A percentile compares a stretch with the other conserved stretches of the same genome.
Evolutionary conservation across 192 early-diverging fungal genomes (phyloP).

Genomic region (Coemansia sp.): DNA sequence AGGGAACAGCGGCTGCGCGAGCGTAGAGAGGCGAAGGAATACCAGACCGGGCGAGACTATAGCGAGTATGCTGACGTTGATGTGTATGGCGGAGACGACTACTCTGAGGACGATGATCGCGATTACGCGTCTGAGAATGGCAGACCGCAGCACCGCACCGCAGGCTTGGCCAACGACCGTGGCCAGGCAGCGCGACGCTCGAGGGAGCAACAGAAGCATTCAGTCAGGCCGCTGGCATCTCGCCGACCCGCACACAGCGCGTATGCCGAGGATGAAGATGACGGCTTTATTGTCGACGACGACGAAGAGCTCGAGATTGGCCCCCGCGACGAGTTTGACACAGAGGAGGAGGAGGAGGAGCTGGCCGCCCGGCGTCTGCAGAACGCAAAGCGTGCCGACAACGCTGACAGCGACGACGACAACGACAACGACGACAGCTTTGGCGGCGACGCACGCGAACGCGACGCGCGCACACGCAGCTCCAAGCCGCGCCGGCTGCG

Average conservation of each 20-base stretch:
- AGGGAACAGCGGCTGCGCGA: slow-evolving; percentile 44
- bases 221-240: not conserved
- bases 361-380: slow-evolving; percentile 28
- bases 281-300: slow-evolving; percentile 52
- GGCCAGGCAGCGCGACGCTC: slow-evolving; percentile 13
- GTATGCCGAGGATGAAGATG: slow-evolving; percentile 46
- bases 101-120: slow-evolving; percentile 27
- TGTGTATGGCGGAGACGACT: slow-evolving; percentile 17
- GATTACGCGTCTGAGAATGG: slow-evolving; percentile 18
- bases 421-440: not conserved
- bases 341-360: slow-evolving; percentile 53
- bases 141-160: not conserved
- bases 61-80: slow-evolving; percentile 1
- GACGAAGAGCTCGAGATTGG: slow-evolving; percentile 52
- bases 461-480: slow-evolving; percentile 14
- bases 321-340: slow-evolving; percentile 49
- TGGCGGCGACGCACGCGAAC: not conserved
- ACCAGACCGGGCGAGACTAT: slow-evolving; percentile 16
- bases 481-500: slow-evolving; percentile 38
- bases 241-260: slow-evolving; percentile 13
- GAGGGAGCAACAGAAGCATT: not conserved
- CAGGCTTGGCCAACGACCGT: slow-evolving; percentile 6
- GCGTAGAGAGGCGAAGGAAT: slow-evolving; percentile 34
- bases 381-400: slow-evolving; percentile 27
- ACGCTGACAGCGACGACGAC: slow-evolving; percentile 24